phyloP scores from a whole-genome alignment of 495 filamentous ascomycete species.

The Penicillium subrubescens region DNA sequence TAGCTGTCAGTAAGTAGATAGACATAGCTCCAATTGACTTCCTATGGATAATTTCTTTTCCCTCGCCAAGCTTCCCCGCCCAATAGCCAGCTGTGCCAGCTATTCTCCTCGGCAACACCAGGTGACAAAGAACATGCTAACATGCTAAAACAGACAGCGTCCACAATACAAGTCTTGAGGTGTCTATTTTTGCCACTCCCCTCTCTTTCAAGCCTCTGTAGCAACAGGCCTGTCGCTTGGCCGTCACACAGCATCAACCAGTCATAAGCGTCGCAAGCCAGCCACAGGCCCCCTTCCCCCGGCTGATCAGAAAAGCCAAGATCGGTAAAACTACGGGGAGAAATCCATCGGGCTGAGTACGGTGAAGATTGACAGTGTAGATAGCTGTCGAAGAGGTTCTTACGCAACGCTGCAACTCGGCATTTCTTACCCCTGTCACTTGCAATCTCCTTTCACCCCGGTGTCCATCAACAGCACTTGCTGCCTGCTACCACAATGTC shows the following conservation, averaged over 20 bases:
- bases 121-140: no score
- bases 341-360: not conserved
- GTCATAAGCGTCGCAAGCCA: not conserved
- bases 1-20: no score
- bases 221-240: not conserved
- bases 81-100: not conserved
- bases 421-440: not conserved
- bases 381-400: not conserved
- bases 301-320: not conserved
- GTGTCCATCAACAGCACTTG: not conserved
- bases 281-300: not conserved
- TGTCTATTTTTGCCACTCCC: conserved; percentile 2
- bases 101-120: not conserved
- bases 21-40: not conserved
- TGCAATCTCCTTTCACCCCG: not conserved
- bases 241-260: conserved; percentile 1
- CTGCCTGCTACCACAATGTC: not conserved
- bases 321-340: conserved; percentile 1
- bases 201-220: not conserved
- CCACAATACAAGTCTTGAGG: not conserved
- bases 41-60: not conserved
- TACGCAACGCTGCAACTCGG: not conserved
- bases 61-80: conserved; percentile 13
- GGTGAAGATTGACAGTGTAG: conserved; percentile 11
- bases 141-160: not conserved